Evolutionary conservation across 495 filamentous ascomycete genomes (phyloP).

Genomic region (Talaromyces liani): DNA sequence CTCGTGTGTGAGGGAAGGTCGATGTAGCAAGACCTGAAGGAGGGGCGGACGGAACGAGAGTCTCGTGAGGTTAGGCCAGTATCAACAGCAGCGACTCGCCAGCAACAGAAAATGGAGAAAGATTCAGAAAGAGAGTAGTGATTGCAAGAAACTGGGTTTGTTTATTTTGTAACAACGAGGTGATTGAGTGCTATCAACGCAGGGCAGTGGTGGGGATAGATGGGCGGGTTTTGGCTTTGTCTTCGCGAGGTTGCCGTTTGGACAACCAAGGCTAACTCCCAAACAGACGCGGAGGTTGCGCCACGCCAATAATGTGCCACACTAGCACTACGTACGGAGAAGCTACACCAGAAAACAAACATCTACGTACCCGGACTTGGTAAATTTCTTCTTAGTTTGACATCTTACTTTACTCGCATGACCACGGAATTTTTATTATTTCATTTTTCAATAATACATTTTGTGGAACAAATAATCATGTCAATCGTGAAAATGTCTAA

Average conservation of each 20-base stretch:
- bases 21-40: slow-evolving; percentile 21
- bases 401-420: neutral
- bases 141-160: slow-evolving; percentile 15
- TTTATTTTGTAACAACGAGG: slow-evolving; percentile 11
- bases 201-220: neutral
- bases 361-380: neutral
- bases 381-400: neutral
- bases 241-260: slow-evolving; percentile 15
- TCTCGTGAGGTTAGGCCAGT: slow-evolving; percentile 28
- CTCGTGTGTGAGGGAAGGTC: slow-evolving; percentile 21
- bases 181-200: neutral
- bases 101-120: slow-evolving; percentile 10
- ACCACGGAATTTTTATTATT: neutral
- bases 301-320: neutral
- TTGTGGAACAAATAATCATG: neutral
- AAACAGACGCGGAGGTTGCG: slow-evolving; percentile 3
- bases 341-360: neutral
- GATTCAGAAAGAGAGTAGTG: slow-evolving; percentile 17
- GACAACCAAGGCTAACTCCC: neutral
- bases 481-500: neutral
- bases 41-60: slow-evolving; percentile 22
- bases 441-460: slow-evolving; percentile 3
- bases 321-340: neutral
- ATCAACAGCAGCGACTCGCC: neutral
- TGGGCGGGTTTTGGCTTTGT: neutral